phyloP scores from a whole-genome alignment of 2,329 filamentous ascomycete species.

The Periconia macrospinosa region DNA sequence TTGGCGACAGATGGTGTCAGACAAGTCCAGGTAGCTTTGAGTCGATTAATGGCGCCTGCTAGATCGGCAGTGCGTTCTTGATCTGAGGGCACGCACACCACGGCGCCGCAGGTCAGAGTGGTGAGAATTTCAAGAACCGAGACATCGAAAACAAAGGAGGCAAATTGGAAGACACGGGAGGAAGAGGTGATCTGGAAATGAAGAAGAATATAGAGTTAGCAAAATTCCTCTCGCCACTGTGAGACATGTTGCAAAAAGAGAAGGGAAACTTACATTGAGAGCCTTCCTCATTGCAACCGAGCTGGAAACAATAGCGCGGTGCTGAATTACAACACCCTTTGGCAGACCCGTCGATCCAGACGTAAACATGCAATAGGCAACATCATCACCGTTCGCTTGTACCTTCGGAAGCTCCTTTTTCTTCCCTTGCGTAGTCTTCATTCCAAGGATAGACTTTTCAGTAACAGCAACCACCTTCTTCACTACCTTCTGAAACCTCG shows the following conservation, averaged over 20 bases:
- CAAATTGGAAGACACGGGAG: constrained; percentile 40
- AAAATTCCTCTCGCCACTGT: no score
- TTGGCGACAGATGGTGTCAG: constrained; percentile 41
- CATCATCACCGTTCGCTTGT: constrained; percentile 20
- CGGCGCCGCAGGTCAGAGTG: constrained; percentile 32
- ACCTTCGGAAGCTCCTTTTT: constrained; percentile 7
- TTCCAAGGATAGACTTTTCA: constrained; percentile 16
- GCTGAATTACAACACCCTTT: constrained; percentile 36
- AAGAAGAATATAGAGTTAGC: no score
- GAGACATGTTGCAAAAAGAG: no score
- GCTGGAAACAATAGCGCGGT: constrained; percentile 29
- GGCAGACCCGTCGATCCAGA: constrained; percentile 38
- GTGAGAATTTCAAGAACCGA: constrained; percentile 39
- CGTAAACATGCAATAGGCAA: constrained; percentile 35
- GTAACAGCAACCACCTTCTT: constrained; percentile 20
- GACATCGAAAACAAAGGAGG: constrained; percentile 38
- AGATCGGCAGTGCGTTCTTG: constrained; percentile 50
- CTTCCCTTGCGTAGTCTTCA: constrained; percentile 8
- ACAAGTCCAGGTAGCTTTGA: constrained; percentile 35
- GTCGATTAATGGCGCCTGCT: constrained; percentile 35
- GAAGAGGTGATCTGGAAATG: constrained; percentile 15
- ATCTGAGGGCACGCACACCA: constrained; percentile 39
- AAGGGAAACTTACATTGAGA: constrained; percentile 12
- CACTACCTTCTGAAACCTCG: constrained; percentile 19
- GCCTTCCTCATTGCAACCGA: constrained; percentile 31